Evolutionary conservation across 2,329 filamentous ascomycete species (phyloP), one percentile per base, ranked within the genome.

Genomic region (Akanthomyces uredinophilus): DNA sequence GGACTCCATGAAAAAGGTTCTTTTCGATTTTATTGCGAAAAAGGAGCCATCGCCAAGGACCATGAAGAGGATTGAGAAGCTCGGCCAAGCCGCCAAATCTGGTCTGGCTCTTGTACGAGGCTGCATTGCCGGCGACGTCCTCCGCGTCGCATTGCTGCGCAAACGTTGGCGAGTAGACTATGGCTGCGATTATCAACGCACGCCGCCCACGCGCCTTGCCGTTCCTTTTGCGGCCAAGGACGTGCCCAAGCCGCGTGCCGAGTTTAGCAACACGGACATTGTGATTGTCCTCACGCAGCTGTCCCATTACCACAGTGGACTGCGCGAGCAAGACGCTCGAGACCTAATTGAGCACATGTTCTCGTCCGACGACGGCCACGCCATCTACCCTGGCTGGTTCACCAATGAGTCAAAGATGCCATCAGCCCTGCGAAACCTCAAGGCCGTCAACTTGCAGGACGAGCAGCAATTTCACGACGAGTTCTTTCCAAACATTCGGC

Each of bases 101-200:
- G 29, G 3, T 5, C 13, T 61, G 1, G 50, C 58, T 4, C 20
- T 86, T 1, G 67, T 87, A 0, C 75, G 83, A 27, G 81, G 87
- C 0, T 74, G 90, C 0, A 70, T 90, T 10, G 81, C 83, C 0
- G 71, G 76, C 0, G 81, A 84, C 0, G 74, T 90, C 0, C 66
- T 90, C 0, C 66, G 66, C 0, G 87, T 87, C 62, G 75, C 74
- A 0, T 72, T 90, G 0, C 70, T 73, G 0, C 71, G 81, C 16
- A 90, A 89, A 66, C 75, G 87, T 1, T 91, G 84, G 83, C 73
- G 82, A 3, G 87, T 91, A 0, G 81, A 89, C 60, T 91, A 87
- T 63, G 87, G 88, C 0, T 74, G 83, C 0, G 80, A 85, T 66
- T 63, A 67, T 0, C 67, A 64, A 0, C 70, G 83, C 2, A 65